Evolutionary conservation across 306 rosid genomes (phyloP), one percentile per base, ranked within the genome.

Genomic region (Senna siamea): DNA sequence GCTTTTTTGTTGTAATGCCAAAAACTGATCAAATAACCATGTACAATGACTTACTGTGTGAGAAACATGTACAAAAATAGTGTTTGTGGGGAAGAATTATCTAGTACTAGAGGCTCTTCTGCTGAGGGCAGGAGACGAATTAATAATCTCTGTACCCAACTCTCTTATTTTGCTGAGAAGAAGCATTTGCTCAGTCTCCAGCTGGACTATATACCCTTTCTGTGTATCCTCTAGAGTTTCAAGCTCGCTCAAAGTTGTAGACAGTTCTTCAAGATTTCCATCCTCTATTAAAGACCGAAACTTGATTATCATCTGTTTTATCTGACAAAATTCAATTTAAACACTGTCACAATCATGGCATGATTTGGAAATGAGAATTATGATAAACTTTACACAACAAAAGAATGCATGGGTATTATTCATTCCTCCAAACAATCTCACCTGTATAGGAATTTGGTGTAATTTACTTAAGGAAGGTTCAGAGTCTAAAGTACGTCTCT

Each of bases 111-210:
- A 75, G 37, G 79, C 41, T 72, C 75, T 73, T 52, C 81, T 69
- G 76, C 78, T 73, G 1, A 58, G 5, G 28, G 84, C 61, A 60
- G 89, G 81, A 55, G 88, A 79, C 18, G 85, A 64, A 52, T 66
- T 44, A 5, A 82, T 22, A 34, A 88, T 79, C 70, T 89, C 93
- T 65, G 74, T 81, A 40, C 88, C 96, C 60, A 92, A 75, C 62
- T 86, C 92, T 81, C 78, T 86, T 67, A 88, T 77, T 83, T 89
- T 92, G 82, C 79, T 82, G 6, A 87, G 75, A 26, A 89, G 96
- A 69, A 92, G 91, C 80, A 32, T 75, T 77, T 89, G 97, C 83
- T 89, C 92, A 0, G 81, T 89, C 74, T 92, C 96, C 5, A 92
- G 85, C 72, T 86, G 92, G 54, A 60, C 47, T 81, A 89, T 86